Evolutionary conservation across 1,284 basidiomycete genomes (phyloP).

Genomic region (Ganoderma leucocontextum): DNA sequence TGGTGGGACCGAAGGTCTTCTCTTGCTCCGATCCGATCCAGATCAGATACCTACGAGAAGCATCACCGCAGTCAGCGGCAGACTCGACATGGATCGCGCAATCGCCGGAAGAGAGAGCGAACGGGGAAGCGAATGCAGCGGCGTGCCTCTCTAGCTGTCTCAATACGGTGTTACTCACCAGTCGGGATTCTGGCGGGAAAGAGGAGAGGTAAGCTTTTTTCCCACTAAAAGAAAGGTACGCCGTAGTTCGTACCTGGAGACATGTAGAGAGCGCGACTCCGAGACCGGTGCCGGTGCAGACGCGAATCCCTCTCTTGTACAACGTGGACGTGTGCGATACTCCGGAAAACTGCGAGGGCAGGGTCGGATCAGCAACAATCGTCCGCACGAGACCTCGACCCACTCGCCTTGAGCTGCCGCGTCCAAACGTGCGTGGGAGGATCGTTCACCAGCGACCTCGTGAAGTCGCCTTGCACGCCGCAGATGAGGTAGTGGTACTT

Average conservation of each 20-base stretch:
- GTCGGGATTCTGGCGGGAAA: conserved; percentile 56
- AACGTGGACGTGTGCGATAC: conserved; percentile 53
- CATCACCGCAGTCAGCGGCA: conserved; percentile 7
- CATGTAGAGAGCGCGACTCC: conserved; percentile 55
- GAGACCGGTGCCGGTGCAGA: conserved; percentile 55
- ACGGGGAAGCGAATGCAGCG: no score
- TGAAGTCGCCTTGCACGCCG: conserved; percentile 78
- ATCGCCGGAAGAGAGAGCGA: not conserved
- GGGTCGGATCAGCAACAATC: conserved; percentile 8
- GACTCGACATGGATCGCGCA: not conserved
- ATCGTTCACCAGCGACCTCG: conserved; percentile 63
- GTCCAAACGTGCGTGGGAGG: conserved; percentile 75
- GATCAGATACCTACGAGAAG: conserved; percentile 60
- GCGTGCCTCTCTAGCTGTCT: not conserved
- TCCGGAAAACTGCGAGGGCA: conserved; percentile 46
- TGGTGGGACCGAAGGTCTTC: conserved; percentile 53
- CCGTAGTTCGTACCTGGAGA: conserved; percentile 40
- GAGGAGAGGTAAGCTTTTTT: conserved; percentile 9
- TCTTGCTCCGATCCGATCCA: conserved; percentile 61
- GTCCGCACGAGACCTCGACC: not conserved
- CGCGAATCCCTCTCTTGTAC: conserved; percentile 54
- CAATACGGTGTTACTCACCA: conserved; percentile 52
- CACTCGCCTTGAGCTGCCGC: conserved; percentile 65
- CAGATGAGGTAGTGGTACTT: conserved; percentile 76
- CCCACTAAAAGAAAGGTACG: not conserved